Percentiles rank a stretch among this genome's conserved stretches.
phyloP scores from a whole-genome alignment of 139 green algal genomes.

The Gonium pectorale region DNA sequence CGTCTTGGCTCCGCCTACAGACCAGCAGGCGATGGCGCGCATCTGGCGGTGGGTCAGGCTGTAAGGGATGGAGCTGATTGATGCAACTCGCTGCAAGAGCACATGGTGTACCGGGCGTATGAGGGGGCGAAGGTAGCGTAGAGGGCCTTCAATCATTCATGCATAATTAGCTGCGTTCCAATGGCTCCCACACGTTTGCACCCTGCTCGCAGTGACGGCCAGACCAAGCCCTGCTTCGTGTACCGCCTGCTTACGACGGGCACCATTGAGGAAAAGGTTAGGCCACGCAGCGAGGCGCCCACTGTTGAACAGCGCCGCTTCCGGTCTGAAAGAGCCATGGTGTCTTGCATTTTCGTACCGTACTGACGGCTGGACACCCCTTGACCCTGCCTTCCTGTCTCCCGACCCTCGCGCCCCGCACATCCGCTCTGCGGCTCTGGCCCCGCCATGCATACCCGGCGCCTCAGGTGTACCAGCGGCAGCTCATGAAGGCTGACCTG shows the following conservation, averaged over 20 bases:
- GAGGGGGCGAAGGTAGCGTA: no score
- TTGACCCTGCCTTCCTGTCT: no score
- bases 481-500: constrained; percentile 83
- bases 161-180: no score
- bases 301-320: no score
- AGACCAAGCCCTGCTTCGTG: constrained; percentile 80
- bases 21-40: constrained; percentile 86
- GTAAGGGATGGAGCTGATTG: neutral
- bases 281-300: no score
- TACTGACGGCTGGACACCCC: no score
- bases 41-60: constrained; percentile 72
- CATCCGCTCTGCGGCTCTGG: no score
- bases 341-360: no score
- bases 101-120: neutral
- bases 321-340: no score
- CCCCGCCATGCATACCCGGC: neutral
- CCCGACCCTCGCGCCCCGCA: no score
- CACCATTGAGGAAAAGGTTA: constrained; percentile 89
- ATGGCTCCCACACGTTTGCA: neutral
- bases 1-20: no score
- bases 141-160: no score
- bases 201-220: constrained; percentile 70
- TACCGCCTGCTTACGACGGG: constrained; percentile 86
- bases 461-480: constrained; percentile 84
- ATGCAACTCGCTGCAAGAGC: neutral